Percentiles rank a stretch among this genome's conserved stretches.
phyloP scores from a whole-genome alignment of 208 protist genomes.

The Angomonas ambiguus region DNA sequence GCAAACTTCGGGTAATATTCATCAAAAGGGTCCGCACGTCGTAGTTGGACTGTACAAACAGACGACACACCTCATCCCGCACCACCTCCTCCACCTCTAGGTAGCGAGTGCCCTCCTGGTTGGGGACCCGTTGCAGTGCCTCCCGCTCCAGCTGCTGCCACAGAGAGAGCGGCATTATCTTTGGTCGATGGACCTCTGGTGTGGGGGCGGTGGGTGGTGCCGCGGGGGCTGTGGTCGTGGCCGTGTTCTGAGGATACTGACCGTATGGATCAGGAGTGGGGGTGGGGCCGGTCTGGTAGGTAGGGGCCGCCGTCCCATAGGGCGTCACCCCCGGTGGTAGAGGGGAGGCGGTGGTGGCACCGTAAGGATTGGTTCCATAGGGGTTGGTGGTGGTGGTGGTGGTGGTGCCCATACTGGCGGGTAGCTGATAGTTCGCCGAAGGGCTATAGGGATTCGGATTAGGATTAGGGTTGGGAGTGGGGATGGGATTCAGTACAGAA shows the following conservation, averaged over 20 bases:
- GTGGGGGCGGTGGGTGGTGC: constrained; percentile 16
- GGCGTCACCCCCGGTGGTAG: too few relatives aligned
- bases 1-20: constrained; percentile 59
- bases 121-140: constrained; percentile 30
- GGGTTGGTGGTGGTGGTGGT: background rate
- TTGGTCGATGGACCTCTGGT: constrained; percentile 12
- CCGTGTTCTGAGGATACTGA: too few relatives aligned
- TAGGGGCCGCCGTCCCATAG: too few relatives aligned
- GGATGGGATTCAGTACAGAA: constrained; percentile 13
- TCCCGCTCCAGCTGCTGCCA: constrained; percentile 44
- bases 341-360: constrained; percentile 12
- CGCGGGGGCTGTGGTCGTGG: constrained; percentile 15
- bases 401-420: background rate
- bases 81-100: constrained; percentile 68
- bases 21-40: constrained; percentile 60
- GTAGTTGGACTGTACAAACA: constrained; percentile 75
- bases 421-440: background rate
- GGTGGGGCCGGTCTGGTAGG: too few relatives aligned
- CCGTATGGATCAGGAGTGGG: too few relatives aligned
- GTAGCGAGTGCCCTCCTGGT: constrained; percentile 56
- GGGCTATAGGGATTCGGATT: constrained; percentile 12
- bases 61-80: constrained; percentile 55
- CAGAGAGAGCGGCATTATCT: constrained; percentile 29
- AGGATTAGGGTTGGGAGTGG: constrained; percentile 5
- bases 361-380: background rate